A percentile compares a stretch with the other conserved stretches of the same genome.
These are phyloP conservation scores for Claviceps arundinis DNA, from an alignment of 2,329 filamentous ascomycete genomes.

Conservation along the genomic window DNA sequence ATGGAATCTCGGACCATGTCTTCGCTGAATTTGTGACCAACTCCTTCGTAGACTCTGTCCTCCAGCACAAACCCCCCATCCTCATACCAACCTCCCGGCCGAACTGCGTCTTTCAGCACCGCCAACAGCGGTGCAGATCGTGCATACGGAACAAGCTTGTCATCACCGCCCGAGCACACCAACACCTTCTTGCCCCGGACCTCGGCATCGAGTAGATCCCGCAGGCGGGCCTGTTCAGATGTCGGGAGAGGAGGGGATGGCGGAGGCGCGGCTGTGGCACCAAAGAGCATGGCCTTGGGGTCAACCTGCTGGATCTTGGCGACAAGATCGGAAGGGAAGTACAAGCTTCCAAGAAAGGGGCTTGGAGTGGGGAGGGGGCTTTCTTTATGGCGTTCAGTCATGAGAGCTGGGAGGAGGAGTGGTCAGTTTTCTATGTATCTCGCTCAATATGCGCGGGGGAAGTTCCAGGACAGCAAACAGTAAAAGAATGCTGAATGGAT, in stretches of 20 bases:
- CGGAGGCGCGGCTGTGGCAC: constrained; percentile 23
- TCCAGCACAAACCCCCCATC: constrained; percentile 45
- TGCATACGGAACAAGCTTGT: constrained; percentile 60
- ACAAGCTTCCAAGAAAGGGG: constrained; percentile 59
- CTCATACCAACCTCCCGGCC: constrained; percentile 32
- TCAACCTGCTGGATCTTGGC: constrained; percentile 52
- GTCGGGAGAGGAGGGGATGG: constrained; percentile 16
- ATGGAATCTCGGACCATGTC: constrained; percentile 56
- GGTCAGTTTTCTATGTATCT: background rate
- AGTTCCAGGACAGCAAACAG: too few relatives aligned
- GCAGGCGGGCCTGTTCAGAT: constrained; percentile 29
- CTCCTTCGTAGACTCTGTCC: constrained; percentile 53
- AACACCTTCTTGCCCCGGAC: constrained; percentile 52
- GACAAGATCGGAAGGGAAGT: constrained; percentile 62
- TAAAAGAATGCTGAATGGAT: too few relatives aligned
- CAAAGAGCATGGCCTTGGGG: constrained; percentile 62
- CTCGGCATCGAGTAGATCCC: constrained; percentile 30
- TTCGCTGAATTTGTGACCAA: constrained; percentile 55
- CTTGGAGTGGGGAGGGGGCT: constrained; percentile 38
- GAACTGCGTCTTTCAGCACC: constrained; percentile 42
- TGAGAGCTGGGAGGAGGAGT: constrained; percentile 33
- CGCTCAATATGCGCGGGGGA: background rate
- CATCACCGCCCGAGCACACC: constrained; percentile 45
- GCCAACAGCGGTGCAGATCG: constrained; percentile 46
- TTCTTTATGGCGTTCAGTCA: constrained; percentile 63